phyloP scores from a whole-genome alignment of 2,329 filamentous ascomycete species.

The Colletotrichum eleusines region DNA sequence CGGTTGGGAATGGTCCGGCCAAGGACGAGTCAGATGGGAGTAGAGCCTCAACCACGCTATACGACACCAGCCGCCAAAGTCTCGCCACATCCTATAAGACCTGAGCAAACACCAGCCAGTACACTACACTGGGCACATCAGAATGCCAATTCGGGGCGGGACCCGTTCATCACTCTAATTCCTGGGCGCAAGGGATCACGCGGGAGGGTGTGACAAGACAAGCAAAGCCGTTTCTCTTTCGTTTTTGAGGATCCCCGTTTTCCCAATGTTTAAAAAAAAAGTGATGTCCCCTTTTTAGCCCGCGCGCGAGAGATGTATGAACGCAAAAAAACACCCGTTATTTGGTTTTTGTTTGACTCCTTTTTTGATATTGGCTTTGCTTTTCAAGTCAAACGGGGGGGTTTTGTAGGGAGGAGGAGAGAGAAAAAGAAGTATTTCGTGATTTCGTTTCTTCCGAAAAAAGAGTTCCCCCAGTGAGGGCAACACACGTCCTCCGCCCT shows the following conservation, averaged over 20 bases:
- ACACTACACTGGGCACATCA: background rate
- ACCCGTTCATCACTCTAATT: background rate
- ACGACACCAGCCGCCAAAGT: background rate
- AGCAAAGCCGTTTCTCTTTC: conserved; percentile 37
- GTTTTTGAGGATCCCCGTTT: conserved; percentile 37
- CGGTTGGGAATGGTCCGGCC: background rate
- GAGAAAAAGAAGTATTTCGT: conserved; percentile 22
- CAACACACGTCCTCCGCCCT: conserved; percentile 27
- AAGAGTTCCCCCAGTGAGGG: conserved; percentile 3
- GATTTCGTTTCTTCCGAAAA: conserved; percentile 34
- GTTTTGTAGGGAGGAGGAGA: background rate
- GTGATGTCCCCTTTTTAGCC: conserved; percentile 8
- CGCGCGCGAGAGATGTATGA: conserved; percentile 31
- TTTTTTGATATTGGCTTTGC: conserved; percentile 41
- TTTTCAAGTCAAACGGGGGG: conserved; percentile 31
- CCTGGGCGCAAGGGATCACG: background rate
- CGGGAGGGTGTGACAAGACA: conserved; percentile 16
- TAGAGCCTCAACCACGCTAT: background rate
- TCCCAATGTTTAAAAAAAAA: conserved; percentile 29
- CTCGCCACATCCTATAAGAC: background rate
- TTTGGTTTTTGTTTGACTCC: conserved; percentile 38
- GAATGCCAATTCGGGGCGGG: conserved; percentile 1
- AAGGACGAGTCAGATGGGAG: background rate
- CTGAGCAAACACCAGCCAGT: background rate
- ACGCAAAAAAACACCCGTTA: conserved; percentile 24